Evolutionary conservation across 2,329 filamentous ascomycete species (phyloP), one percentile per base, ranked within the genome.

Genomic region (Fusarium pininemorale): DNA sequence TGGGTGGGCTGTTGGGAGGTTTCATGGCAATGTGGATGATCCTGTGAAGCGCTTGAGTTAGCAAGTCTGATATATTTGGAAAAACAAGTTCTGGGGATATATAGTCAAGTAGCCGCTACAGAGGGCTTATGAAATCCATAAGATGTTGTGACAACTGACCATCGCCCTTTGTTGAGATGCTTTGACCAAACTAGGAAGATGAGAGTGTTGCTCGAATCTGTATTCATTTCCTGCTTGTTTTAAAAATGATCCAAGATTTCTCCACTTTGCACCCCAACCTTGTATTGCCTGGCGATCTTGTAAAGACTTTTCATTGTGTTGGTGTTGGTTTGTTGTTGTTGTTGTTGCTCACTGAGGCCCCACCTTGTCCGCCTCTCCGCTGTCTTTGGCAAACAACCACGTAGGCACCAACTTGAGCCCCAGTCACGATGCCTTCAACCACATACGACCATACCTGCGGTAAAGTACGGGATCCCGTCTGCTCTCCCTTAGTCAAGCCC

Each of bases 381-480:
- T 9, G 30, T 22, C 26, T 51, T 32, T 11, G 8, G 24, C 35
- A 60, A 30, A 55, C 51, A 41, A n/a, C 20, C 22, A 53, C 16
- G 48, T 3, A 60, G 16, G 26, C 37, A 61, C 22, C 48, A 42
- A 56, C 37, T 56, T 61, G 14, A 24, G 6, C 7, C 15, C 28
- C 4, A 15, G 6, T 16, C 47, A 28, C 37, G 18, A 55, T n/a
- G 3, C 28, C 15, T 20, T 37, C 20, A 15, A 37, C 14, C 41
- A 63, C 60, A 63, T 63, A 63, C 60, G 59, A 57, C 59, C 59
- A 62, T 62, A 62, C 59, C 50, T 57, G 38, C 50, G 38, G 51
- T 42, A 62, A 56, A 62, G 30, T 42, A 57, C 59, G 38, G 59
- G 59, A 62, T 57, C 59, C 59, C 59, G 59, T 62, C 59, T 18